phyloP scores from a whole-genome alignment of 192 early-diverging fungal species.

The Coemansia furcata region DNA sequence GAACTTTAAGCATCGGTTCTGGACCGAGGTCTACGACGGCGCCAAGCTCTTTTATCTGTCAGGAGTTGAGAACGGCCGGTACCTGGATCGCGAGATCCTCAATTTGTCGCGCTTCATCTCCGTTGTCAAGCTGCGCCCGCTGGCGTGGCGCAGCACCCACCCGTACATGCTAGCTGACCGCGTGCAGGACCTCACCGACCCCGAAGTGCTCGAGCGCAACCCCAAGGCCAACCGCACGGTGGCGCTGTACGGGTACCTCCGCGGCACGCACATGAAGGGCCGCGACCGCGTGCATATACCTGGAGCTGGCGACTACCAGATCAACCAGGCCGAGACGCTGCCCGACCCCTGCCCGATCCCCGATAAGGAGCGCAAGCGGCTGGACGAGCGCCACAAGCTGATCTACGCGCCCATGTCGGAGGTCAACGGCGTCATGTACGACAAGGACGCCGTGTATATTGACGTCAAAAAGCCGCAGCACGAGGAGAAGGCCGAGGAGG shows the following conservation, averaged over 20 bases:
- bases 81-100: slow-evolving; percentile 89
- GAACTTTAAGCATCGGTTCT: slow-evolving; percentile 96
- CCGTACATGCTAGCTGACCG: slow-evolving; percentile 98
- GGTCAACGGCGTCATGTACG: slow-evolving; percentile 97
- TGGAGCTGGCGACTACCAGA: slow-evolving; percentile 84
- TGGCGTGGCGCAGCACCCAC: slow-evolving; percentile 95
- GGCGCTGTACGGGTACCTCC: slow-evolving; percentile 91
- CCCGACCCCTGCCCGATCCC: slow-evolving; percentile 97
- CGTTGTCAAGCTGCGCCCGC: slow-evolving; percentile 97
- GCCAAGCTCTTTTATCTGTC: slow-evolving; percentile 99
- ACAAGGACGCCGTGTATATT: slow-evolving; percentile 99
- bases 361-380: slow-evolving; percentile 82
- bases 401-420: slow-evolving; percentile 99
- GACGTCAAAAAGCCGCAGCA: slow-evolving; percentile 74
- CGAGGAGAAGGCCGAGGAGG: slow-evolving; percentile 57
- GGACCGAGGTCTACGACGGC: slow-evolving; percentile 99
- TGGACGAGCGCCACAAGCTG: slow-evolving; percentile 93
- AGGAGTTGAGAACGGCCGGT: slow-evolving; percentile 91
- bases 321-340: slow-evolving; percentile 73
- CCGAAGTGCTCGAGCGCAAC: slow-evolving; percentile 71
- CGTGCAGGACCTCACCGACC: slow-evolving; percentile 95
- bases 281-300: slow-evolving; percentile 92
- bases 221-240: slow-evolving; percentile 91
- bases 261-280: slow-evolving; percentile 91
- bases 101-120: slow-evolving; percentile 97